These are phyloP conservation scores for Leccinum variicolor DNA, from an alignment of 768 basidiomycete genomes.

Conservation along the genomic window DNA sequence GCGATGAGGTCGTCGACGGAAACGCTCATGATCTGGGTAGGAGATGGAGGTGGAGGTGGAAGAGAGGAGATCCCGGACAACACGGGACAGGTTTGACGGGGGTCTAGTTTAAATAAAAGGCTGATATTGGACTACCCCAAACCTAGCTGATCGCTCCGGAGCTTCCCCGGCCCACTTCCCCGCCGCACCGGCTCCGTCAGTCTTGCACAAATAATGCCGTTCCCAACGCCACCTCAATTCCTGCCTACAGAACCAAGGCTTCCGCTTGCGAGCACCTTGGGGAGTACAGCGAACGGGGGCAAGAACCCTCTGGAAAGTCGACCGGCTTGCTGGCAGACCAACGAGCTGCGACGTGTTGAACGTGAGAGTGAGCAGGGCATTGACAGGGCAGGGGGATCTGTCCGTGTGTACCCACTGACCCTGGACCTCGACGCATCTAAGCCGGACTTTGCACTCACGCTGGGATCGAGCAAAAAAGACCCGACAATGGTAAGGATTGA, in stretches of 20 bases:
- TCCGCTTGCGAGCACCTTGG: neutral
- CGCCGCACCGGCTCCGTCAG: conserved; percentile 2
- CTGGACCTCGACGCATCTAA: neutral
- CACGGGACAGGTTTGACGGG: conserved; percentile 9
- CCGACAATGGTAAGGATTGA: neutral
- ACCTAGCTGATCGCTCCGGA: conserved; percentile 16
- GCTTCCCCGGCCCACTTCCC: neutral
- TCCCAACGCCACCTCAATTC: conserved; percentile 6
- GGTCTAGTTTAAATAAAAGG: neutral
- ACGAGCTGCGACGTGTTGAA: neutral
- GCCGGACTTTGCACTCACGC: neutral
- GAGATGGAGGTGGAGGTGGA: neutral
- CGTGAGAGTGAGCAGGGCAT: neutral
- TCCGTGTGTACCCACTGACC: neutral
- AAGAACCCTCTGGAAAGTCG: neutral
- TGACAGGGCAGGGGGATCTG: conserved; percentile 1
- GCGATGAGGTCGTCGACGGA: conserved; percentile 52
- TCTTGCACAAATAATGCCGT: neutral
- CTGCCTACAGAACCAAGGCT: neutral
- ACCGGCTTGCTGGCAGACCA: neutral
- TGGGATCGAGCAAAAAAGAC: neutral
- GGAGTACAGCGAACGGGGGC: neutral
- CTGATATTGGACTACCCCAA: conserved; percentile 15
- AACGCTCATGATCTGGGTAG: conserved; percentile 35
- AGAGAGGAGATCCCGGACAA: neutral